Evolutionary conservation across 345 rosid genomes (phyloP).

Genomic region (Citropsis articulata): DNA sequence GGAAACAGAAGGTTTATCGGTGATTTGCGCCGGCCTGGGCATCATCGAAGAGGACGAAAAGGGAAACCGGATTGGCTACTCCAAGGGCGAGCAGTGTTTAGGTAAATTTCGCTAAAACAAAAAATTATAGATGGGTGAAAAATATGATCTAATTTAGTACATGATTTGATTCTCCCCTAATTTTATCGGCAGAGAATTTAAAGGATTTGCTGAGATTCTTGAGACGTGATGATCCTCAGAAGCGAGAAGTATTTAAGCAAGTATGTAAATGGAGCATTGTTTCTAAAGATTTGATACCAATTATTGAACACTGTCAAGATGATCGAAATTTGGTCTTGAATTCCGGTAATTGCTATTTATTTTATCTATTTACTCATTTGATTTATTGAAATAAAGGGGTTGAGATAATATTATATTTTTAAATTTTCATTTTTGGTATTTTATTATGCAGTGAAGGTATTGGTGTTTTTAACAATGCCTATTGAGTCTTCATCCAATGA

Average conservation of each 20-base stretch:
- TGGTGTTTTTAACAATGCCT: constrained; percentile 91
- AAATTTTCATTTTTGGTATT: not conserved
- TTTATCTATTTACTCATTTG: not conserved
- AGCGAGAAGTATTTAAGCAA: constrained; percentile 81
- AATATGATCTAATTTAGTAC: not conserved
- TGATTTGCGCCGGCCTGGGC: constrained; percentile 70
- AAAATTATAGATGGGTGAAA: not conserved
- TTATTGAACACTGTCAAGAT: constrained; percentile 64
- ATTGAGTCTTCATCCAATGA: constrained; percentile 74
- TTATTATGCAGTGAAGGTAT: constrained; percentile 63
- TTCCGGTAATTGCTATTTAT: constrained; percentile 45
- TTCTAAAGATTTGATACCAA: constrained; percentile 81
- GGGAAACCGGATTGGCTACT: constrained; percentile 53
- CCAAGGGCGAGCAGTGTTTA: constrained; percentile 55
- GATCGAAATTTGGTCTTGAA: constrained; percentile 65
- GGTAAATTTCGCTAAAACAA: constrained; percentile 31
- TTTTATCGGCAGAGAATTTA: constrained; percentile 45
- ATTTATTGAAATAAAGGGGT: not conserved
- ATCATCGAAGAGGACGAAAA: constrained; percentile 44
- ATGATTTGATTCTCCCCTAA: not conserved
- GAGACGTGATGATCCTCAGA: constrained; percentile 81
- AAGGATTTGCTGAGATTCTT: constrained; percentile 81
- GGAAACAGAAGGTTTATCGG: constrained; percentile 64
- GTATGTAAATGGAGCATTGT: constrained; percentile 83
- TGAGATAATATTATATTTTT: not conserved